Evolutionary conservation across 2,329 filamentous ascomycete genomes (phyloP), one percentile per base, ranked within the genome.

Genomic region (Stagonosporopsis vannaccii): DNA sequence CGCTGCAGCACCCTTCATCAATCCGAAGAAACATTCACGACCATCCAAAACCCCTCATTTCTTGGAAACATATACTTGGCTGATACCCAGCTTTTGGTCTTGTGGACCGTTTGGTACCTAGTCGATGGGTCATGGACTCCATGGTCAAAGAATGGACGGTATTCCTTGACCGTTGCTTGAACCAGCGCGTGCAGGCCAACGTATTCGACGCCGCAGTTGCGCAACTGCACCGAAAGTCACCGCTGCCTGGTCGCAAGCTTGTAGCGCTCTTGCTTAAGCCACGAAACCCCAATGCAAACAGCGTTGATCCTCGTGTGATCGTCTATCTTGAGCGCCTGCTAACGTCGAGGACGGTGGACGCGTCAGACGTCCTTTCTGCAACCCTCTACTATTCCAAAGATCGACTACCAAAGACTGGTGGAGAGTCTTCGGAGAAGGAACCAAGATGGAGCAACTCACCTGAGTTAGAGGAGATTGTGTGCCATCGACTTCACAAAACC

Each of bases 391-490:
- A 63, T 54, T 76, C 75, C 35, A 71, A 71, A 45, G 73, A 75
- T 44, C 68, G 70, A 11, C 66, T 68, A 7, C 59, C 63, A n/a
- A 67, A 64, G 51, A 51, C 60, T 42, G 63, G 60, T 6, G 62
- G 65, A 26, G 63, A 67, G 19, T 55, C 37, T 1, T 46, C 58
- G 20, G 22, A 65, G 17, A 69, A 68, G 41, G 57, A 69, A 17
- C 60, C 67, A 20, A 67, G 56, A 56, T 71, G 68, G 68, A 63
- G 59, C 47, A 76, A 74, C 46, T 70, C 75, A 11, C 67, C 72
- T 15, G 72, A 75, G 60, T 50, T 77, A 36, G 75, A 77, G 32
- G 75, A 77, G 47, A 56, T 76, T 30, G 59, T 77, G 37, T 75
- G 76, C 37, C 66, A 74, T 59, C 70, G 74, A 25, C 59, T 77